phyloP scores from a whole-genome alignment of 495 filamentous ascomycete genomes.

The Penicillium lividum region DNA sequence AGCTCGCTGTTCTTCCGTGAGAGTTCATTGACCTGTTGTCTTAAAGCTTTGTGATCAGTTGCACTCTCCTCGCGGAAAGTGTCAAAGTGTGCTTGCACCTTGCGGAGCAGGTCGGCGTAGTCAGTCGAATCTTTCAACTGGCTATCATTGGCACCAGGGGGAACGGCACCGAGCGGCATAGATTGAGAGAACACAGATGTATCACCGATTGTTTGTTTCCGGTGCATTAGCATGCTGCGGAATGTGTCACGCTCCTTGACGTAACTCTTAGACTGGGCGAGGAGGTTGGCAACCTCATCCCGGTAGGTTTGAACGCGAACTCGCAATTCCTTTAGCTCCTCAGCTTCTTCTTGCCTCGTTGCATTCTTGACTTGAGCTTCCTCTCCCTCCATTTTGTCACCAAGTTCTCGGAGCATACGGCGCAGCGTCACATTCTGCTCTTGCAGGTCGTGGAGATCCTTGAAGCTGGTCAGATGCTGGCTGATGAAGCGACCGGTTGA shows the following conservation, averaged over 20 bases:
- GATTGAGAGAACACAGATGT: constrained; percentile 67
- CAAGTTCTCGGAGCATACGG: constrained; percentile 76
- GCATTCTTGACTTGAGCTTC: constrained; percentile 72
- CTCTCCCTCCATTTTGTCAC: constrained; percentile 86
- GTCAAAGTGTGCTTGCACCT: constrained; percentile 88
- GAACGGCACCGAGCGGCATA: constrained; percentile 47
- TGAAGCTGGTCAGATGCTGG: constrained; percentile 78
- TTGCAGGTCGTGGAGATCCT: constrained; percentile 79
- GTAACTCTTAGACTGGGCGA: constrained; percentile 83
- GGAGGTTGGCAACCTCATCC: constrained; percentile 75
- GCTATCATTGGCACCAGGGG: constrained; percentile 42
- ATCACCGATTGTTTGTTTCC: constrained; percentile 64
- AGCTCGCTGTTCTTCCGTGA: constrained; percentile 78
- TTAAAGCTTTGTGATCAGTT: constrained; percentile 74
- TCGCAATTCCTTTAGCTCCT: constrained; percentile 70
- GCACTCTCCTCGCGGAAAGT: constrained; percentile 81
- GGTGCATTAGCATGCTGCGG: constrained; percentile 82
- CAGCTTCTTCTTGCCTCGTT: constrained; percentile 68
- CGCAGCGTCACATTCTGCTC: constrained; percentile 84
- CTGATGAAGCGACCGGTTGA: constrained; percentile 87
- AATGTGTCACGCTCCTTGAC: constrained; percentile 96
- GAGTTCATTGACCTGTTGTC: constrained; percentile 81
- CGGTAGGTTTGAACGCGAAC: constrained; percentile 60
- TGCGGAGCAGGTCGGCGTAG: constrained; percentile 70
- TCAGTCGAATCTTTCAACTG: constrained; percentile 53